Evolutionary conservation across 495 filamentous ascomycete species (phyloP), one percentile per base, ranked within the genome.

Genomic region (Astrothelium subdiscretum): DNA sequence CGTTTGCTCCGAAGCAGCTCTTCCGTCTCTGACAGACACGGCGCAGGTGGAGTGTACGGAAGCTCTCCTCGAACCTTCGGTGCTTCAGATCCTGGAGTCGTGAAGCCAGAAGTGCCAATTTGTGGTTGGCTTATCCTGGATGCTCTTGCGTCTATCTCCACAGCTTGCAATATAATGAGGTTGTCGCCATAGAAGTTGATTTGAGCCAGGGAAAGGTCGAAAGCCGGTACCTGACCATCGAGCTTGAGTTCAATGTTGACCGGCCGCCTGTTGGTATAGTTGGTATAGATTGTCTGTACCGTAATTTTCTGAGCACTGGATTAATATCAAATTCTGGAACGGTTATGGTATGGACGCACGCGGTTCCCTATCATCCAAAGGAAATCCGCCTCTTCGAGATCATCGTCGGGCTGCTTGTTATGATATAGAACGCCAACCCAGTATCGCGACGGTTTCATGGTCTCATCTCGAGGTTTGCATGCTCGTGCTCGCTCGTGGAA

Each of bases 361-460:
- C 31, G 43, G 52, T 71, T 69, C 27, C 68, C 66, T 58, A 73
- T 73, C 15, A 76, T 67, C 73, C 74, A 77, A 3, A 74, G 54
- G 29, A 76, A 75, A 43, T 75, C 74, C 1, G 40, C 59, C 51
- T 71, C 66, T 6, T 43, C 35, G 78, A 69, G 29, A 0, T 22
- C 20, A 20, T 51, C 31, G 13, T 62, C 12, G 20, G 35, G 40
- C n/a, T 48, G 5, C 18, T 52, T 62, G 15, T 64, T 44, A 31
- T 66, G 66, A 20, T 43, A 11, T 1, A 70, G 62, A 58, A 70
- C 54, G 29, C 59, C 68, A 32, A 70, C 59, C 68, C 63, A 67
- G 52, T 65, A 67, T 24, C 66, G 48, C 52, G 42, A 63, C 15
- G 58, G 20, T 10, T 27, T 51, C 6, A 67, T 26, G 10, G 32